Evolutionary conservation across 2,329 filamentous ascomycete species (phyloP).

Genomic region (Colletotrichum salicis): DNA sequence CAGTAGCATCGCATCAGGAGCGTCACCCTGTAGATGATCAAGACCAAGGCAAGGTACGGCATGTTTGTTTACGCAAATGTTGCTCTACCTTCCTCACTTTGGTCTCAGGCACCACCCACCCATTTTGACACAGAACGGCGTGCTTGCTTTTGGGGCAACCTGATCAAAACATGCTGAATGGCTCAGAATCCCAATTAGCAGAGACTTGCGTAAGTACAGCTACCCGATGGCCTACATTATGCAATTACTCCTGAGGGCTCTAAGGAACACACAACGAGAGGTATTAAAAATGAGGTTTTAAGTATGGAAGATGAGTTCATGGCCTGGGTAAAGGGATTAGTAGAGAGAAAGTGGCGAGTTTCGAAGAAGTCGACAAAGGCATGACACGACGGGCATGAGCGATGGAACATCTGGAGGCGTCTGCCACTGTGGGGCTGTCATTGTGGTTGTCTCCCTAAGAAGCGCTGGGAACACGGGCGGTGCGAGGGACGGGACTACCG

Average conservation of each 20-base stretch:
- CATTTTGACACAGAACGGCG: neutral
- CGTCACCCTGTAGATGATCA: neutral
- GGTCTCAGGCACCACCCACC: neutral
- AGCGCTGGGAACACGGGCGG: too few species aligned
- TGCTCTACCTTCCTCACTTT: neutral
- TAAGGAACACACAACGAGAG: too few species aligned
- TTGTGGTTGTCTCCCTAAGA: neutral
- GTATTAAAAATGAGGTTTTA: too few species aligned
- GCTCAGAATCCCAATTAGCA: neutral
- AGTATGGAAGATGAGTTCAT: too few species aligned
- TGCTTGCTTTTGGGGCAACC: neutral
- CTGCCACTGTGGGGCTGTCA: neutral
- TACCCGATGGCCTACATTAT: neutral
- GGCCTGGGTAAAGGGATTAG: too few species aligned
- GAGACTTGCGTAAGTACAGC: neutral
- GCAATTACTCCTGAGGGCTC: neutral
- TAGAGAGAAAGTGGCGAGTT: neutral
- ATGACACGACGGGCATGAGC: neutral
- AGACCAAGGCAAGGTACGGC: neutral
- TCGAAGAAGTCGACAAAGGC: neutral
- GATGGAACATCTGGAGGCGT: neutral
- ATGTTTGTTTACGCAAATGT: neutral
- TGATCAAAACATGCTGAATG: neutral
- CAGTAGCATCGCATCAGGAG: neutral
- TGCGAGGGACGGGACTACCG: too few species aligned